Evolutionary conservation across 1,139 yeast genomes (phyloP), one percentile per base, ranked within the genome.

Genomic region (Scheffersomyces illinoinensis): DNA sequence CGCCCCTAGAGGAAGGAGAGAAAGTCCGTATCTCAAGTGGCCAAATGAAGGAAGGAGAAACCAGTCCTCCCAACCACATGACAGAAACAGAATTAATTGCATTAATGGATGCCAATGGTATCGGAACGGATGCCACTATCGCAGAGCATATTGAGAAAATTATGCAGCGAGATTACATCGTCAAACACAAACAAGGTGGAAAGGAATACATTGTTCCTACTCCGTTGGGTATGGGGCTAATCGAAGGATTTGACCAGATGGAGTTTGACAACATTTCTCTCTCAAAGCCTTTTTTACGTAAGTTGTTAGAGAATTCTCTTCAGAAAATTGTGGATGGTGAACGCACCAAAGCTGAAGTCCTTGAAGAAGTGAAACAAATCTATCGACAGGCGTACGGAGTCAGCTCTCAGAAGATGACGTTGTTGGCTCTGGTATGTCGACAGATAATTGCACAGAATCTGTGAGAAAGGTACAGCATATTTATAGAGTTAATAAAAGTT

Each of bases 81-180:
- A 93, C 99, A 0, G 99, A 96, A 73, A 83, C 97, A 0, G 99
- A 95, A 68, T 79, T 96, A 48, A 92, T 96, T 75, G 90, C 93
- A 12, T 76, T 95, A 56, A 96, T 96, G 99, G 99, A 96, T 76
- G 91, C 87, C 6, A 96, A 96, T 74, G 98, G 98, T 0, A 96
- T 96, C 54, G 99, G 99, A 0, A 96, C 99, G 0, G 99, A 96
- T 77, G 99, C 99, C 1, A 96, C 99, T 0, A 96, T 96, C 76
- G 99, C 99, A 0, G 99, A 95, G 53, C 99, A 96, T 72, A 95
- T 96, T 49, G 93, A 90, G 61, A 93, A 91, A 68, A 87, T 96
- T 53, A 76, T 84, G 26, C 72, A 73, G 12, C 76, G 99, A 57
- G 85, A 87, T 46, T 96, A 93, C 68, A 86, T 91, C 2, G 75